A percentile compares a stretch with the other conserved stretches of the same genome.
These are phyloP conservation scores for Phalaenopsis hybrid DNA, from an alignment of 116 monocot species.

Conservation along the genomic window DNA sequence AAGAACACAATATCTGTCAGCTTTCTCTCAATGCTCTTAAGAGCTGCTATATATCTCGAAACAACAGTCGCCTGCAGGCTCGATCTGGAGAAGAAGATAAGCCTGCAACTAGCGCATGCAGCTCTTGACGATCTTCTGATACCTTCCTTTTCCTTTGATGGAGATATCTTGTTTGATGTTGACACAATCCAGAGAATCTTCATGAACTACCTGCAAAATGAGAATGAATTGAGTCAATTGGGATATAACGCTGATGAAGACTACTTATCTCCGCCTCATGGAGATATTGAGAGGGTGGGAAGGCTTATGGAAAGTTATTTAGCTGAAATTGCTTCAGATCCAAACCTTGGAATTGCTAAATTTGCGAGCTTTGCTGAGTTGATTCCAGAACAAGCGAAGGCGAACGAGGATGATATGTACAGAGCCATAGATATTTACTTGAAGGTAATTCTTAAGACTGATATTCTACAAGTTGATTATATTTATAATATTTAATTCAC, in stretches of 20 bases:
- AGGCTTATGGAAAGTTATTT: constrained; percentile 83
- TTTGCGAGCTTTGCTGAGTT: constrained; percentile 68
- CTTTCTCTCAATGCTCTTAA: constrained; percentile 70
- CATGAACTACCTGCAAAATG: constrained; percentile 53
- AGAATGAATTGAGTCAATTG: constrained; percentile 22
- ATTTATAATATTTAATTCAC: no score
- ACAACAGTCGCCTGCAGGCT: constrained; percentile 81
- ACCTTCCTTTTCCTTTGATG: constrained; percentile 45
- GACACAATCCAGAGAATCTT: constrained; percentile 74
- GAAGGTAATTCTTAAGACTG: constrained; percentile 36
- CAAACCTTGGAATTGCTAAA: constrained; percentile 39
- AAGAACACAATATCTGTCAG: constrained; percentile 73
- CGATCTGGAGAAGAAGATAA: constrained; percentile 79
- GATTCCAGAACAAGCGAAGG: constrained; percentile 61
- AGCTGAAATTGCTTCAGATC: constrained; percentile 79
- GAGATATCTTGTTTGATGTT: constrained; percentile 52
- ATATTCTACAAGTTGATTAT: background rate
- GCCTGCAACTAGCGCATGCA: constrained; percentile 63
- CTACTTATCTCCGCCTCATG: constrained; percentile 18
- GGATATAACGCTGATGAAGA: constrained; percentile 40
- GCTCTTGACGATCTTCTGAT: constrained; percentile 80
- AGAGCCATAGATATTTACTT: constrained; percentile 88
- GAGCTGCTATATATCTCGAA: constrained; percentile 65
- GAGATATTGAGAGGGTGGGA: constrained; percentile 51
- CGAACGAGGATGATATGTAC: constrained; percentile 86